Evolutionary conservation across 2,329 filamentous ascomycete species (phyloP).

Genomic region (Periconia digitata): DNA sequence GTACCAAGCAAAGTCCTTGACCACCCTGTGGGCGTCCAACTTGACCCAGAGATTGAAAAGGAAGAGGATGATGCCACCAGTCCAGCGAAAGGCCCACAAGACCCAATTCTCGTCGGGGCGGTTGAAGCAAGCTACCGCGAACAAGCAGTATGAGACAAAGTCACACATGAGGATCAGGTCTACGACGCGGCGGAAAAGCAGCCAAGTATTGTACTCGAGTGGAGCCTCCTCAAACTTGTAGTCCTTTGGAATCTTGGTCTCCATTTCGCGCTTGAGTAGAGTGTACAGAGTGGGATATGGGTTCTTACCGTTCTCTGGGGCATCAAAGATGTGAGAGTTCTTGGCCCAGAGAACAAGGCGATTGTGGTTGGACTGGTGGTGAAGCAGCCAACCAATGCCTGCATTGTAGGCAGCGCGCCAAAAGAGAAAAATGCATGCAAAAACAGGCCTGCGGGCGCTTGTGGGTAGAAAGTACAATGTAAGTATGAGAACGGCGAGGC

Average conservation of each 20-base stretch:
- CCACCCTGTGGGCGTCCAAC: conserved; percentile 92
- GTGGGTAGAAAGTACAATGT: conserved; percentile 73
- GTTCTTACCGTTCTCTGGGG: conserved; percentile 78
- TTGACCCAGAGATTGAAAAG: conserved; percentile 99
- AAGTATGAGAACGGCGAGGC: conserved; percentile 74
- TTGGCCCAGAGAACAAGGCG: conserved; percentile 85
- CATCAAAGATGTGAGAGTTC: conserved; percentile 82
- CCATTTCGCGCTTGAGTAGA: conserved; percentile 83
- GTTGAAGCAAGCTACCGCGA: conserved; percentile 84
- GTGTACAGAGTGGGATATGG: conserved; percentile 80
- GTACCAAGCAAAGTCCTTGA: conserved; percentile 99
- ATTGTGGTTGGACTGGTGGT: conserved; percentile 86
- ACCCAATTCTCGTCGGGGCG: conserved; percentile 72
- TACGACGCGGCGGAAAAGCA: conserved; percentile 91
- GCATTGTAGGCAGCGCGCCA: conserved; percentile 93
- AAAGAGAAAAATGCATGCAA: conserved; percentile 83
- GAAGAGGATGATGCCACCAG: conserved; percentile 73
- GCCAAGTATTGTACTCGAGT: conserved; percentile 98
- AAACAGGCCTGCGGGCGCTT: conserved; percentile 70
- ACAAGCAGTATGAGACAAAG: conserved; percentile 94
- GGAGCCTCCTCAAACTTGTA: conserved; percentile 93
- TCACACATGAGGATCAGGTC: conserved; percentile 99
- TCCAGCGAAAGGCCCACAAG: conserved; percentile 76
- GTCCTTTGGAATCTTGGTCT: conserved; percentile 91
- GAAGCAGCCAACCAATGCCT: conserved; percentile 87